These are phyloP conservation scores for Xylaria nigripes DNA, from an alignment of 495 filamentous ascomycete genomes.

Conservation along the genomic window DNA sequence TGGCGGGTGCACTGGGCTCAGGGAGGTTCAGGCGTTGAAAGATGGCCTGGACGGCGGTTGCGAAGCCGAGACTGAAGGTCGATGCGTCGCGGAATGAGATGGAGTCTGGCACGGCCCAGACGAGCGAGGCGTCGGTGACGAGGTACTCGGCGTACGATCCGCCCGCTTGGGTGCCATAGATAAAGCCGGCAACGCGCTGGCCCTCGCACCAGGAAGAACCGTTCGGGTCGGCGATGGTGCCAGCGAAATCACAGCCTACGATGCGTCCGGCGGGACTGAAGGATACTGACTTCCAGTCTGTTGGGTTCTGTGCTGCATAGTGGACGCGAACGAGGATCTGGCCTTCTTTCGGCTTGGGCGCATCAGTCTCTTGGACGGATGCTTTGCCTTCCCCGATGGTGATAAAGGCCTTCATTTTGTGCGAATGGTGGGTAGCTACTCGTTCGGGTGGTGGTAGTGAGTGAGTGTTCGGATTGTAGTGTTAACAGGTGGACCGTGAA, in stretches of 20 bases:
- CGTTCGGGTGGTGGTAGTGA: too few species aligned
- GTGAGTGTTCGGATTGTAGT: too few species aligned
- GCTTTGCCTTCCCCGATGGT: slow-evolving; percentile 11
- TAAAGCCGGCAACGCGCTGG: slow-evolving; percentile 21
- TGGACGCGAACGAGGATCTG: slow-evolving; percentile 20
- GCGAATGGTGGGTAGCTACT: background rate
- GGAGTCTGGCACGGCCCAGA: slow-evolving; percentile 38
- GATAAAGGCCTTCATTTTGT: slow-evolving; percentile 23
- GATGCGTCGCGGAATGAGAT: slow-evolving; percentile 40
- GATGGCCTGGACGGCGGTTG: slow-evolving; percentile 46
- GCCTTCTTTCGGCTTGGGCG: slow-evolving; percentile 12
- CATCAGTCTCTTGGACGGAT: slow-evolving; percentile 10
- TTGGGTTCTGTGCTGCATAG: slow-evolving; percentile 23
- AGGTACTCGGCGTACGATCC: slow-evolving; percentile 33
- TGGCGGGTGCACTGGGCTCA: slow-evolving; percentile 22
- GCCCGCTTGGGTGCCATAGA: slow-evolving; percentile 13
- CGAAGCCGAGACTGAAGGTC: slow-evolving; percentile 47
- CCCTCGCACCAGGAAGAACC: slow-evolving; percentile 33
- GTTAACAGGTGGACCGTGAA: too few species aligned
- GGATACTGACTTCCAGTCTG: slow-evolving; percentile 19
- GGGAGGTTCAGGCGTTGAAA: slow-evolving; percentile 39
- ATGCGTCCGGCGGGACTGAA: slow-evolving; percentile 29
- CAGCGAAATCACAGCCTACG: slow-evolving; percentile 50
- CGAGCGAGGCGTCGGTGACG: slow-evolving; percentile 25
- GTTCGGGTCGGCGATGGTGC: slow-evolving; percentile 44